phyloP scores from a whole-genome alignment of 129 eudicot genomes.

The Sambucus nigra region DNA sequence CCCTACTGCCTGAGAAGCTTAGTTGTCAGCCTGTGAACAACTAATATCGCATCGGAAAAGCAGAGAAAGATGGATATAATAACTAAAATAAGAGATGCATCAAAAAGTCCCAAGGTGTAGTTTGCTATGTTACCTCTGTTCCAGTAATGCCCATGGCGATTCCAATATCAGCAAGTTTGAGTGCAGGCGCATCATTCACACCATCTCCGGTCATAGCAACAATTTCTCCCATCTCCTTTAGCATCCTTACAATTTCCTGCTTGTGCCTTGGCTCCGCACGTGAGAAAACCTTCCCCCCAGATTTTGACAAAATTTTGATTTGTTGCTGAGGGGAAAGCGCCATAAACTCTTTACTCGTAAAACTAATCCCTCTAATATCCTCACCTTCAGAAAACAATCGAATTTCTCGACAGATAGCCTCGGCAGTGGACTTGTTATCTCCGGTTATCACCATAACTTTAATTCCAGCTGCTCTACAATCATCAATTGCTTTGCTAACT shows the following conservation, averaged over 20 bases:
- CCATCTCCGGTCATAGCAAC: conserved; percentile 98
- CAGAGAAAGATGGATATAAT: too few relatives aligned
- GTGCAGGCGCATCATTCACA: conserved; percentile 95
- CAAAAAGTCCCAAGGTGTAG: too few relatives aligned
- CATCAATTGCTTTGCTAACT: conserved; percentile 61
- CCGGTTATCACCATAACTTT: conserved; percentile 90
- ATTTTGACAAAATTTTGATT: conserved; percentile 35
- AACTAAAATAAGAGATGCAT: too few relatives aligned
- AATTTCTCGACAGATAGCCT: conserved; percentile 72
- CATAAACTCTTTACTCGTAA: conserved; percentile 80
- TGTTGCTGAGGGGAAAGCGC: conserved; percentile 38
- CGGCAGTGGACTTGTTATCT: conserved; percentile 82
- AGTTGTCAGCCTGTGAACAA: neutral
- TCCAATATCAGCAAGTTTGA: conserved; percentile 84
- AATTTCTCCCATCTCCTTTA: conserved; percentile 66
- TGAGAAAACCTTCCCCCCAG: conserved; percentile 79
- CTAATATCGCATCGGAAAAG: too few relatives aligned
- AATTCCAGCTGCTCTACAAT: conserved; percentile 73
- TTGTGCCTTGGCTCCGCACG: conserved; percentile 90
- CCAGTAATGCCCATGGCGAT: conserved; percentile 91
- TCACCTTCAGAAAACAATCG: conserved; percentile 39
- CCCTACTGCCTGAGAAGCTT: too few relatives aligned
- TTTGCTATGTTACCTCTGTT: conserved; percentile 47
- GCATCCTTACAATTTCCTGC: conserved; percentile 82
- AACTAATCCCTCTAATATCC: conserved; percentile 44